A percentile compares a stretch with the other conserved stretches of the same genome.
These are phyloP conservation scores for Cyclaneusma minus DNA, from an alignment of 2,329 filamentous ascomycete genomes.

Conservation along the genomic window DNA sequence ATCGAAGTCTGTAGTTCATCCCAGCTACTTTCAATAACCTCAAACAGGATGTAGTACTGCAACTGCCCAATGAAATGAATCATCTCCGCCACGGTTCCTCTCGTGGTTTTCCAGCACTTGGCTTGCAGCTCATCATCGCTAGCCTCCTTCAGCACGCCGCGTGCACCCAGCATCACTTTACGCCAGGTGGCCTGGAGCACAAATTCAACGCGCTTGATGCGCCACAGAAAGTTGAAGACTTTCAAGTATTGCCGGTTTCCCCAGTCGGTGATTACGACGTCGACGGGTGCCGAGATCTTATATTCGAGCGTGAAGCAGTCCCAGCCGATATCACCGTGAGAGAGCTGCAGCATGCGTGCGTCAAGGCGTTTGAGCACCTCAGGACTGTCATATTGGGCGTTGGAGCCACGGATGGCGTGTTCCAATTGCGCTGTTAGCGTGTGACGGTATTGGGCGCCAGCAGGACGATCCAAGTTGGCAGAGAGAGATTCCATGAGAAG, in stretches of 20 bases:
- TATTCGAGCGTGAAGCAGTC: constrained; percentile 98
- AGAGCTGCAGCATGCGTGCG: constrained; percentile 94
- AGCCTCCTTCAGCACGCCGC: constrained; percentile 74
- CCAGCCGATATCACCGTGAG: constrained; percentile 95
- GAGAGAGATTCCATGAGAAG: constrained; percentile 93
- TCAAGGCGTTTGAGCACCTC: constrained; percentile 86
- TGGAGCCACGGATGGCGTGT: constrained; percentile 91
- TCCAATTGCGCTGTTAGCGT: constrained; percentile 95
- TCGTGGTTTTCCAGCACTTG: constrained; percentile 76
- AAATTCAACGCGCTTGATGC: constrained; percentile 95
- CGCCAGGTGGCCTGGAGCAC: constrained; percentile 83
- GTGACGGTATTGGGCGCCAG: constrained; percentile 93
- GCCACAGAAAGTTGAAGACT: constrained; percentile 98
- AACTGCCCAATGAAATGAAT: constrained; percentile 94
- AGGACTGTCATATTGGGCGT: constrained; percentile 85
- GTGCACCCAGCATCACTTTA: constrained; percentile 84
- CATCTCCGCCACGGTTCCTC: constrained; percentile 90
- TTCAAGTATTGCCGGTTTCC: constrained; percentile 94
- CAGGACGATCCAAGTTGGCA: constrained; percentile 81
- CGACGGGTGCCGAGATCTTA: constrained; percentile 90
- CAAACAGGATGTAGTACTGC: constrained; percentile 97
- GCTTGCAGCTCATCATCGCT: constrained; percentile 50
- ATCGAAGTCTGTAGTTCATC: constrained; percentile 74
- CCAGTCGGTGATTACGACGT: constrained; percentile 94
- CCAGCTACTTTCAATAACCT: constrained; percentile 96